A percentile compares a stretch with the other conserved stretches of the same genome.
Evolutionary conservation across 1,139 yeast genomes (phyloP).

Genomic region (Debaryomyces nepalensis): DNA sequence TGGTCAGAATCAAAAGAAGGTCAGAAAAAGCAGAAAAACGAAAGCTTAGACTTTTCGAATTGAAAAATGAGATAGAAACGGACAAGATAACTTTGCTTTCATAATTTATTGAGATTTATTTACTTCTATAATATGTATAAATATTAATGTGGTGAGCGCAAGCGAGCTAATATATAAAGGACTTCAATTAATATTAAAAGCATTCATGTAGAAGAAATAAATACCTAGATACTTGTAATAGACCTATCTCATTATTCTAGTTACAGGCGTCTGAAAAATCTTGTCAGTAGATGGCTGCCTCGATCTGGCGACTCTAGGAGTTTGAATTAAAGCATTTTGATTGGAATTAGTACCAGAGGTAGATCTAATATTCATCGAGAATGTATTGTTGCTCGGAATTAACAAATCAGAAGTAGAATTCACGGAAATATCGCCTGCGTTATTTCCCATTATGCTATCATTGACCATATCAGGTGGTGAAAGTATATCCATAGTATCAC

Average conservation of each 20-base stretch:
- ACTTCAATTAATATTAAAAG: constrained; percentile 7
- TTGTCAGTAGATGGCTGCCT: constrained; percentile 47
- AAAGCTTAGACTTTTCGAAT: constrained; percentile 28
- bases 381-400: constrained; percentile 35
- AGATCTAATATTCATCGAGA: constrained; percentile 25
- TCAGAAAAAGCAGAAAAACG: constrained; percentile 33
- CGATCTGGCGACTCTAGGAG: constrained; percentile 45
- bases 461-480: constrained; percentile 30
- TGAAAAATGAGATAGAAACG: constrained; percentile 34
- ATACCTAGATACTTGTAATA: neutral
- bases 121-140: constrained; percentile 10
- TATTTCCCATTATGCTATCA: constrained; percentile 33
- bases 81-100: constrained; percentile 16
- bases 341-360: constrained; percentile 21
- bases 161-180: neutral
- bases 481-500: constrained; percentile 16
- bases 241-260: constrained; percentile 39
- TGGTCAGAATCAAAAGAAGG: constrained; percentile 54
- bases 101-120: constrained; percentile 3
- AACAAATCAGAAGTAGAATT: constrained; percentile 36
- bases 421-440: constrained; percentile 36
- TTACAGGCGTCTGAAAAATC: constrained; percentile 47
- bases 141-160: constrained; percentile 5
- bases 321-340: constrained; percentile 29
- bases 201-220: too few species aligned